Percentiles rank a stretch among this genome's conserved stretches.
Conservation (phyloP, 148 eudicot genomes). For the Amaranthus hypochondriacus region DNA sequence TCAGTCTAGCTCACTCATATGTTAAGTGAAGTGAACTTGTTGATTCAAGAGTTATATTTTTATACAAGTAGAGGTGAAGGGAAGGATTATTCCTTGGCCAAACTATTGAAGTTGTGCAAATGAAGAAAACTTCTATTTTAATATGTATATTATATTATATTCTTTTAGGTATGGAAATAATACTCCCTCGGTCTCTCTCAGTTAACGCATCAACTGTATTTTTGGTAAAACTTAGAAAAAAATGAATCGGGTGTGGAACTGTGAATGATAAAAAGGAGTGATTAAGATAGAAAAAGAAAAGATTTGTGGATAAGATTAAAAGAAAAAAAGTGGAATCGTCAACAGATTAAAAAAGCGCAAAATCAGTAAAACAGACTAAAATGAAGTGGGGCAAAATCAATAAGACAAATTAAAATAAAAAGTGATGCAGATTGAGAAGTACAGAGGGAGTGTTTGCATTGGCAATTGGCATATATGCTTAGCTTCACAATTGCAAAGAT, state of each 20-base stretch:
- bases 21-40: not conserved
- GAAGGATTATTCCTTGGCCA: constrained; percentile 16
- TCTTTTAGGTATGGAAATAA: not conserved
- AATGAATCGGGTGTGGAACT: no score
- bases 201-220: no score
- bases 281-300: no score
- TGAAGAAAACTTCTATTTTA: constrained; percentile 20
- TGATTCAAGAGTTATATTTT: not conserved
- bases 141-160: not conserved
- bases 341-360: no score
- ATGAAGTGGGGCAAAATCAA: no score
- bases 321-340: no score
- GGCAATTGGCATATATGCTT: constrained; percentile 27
- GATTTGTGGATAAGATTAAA: no score
- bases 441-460: not conserved
- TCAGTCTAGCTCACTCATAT: not conserved
- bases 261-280: no score
- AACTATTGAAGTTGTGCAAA: constrained; percentile 21
- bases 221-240: no score
- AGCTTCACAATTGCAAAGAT: constrained; percentile 21
- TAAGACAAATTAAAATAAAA: no score
- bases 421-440: not conserved
- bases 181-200: no score
- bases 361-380: no score
- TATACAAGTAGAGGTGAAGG: not conserved